phyloP scores from a whole-genome alignment of 176 grass and related monocot species.

The Puccinellia tenuiflora region DNA sequence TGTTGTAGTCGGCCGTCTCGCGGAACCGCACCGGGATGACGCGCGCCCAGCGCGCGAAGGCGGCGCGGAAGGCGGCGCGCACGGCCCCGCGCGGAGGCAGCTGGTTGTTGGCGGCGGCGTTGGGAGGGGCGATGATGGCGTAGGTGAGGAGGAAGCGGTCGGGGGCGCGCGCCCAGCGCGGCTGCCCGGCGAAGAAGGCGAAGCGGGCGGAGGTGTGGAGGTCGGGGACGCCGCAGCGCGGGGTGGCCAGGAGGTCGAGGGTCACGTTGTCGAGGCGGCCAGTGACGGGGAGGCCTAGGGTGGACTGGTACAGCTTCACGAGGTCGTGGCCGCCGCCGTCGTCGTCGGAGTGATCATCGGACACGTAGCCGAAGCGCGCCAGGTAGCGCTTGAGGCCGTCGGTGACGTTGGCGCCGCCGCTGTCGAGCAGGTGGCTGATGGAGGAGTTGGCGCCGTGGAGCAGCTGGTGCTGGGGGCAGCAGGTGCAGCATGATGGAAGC shows the following conservation, averaged over 20 bases:
- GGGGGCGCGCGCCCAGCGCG: neutral
- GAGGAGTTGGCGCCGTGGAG: neutral
- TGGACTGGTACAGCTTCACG: neutral
- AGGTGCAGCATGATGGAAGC: neutral
- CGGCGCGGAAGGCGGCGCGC: neutral
- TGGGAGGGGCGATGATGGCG: neutral
- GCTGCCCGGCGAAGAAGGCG: conserved; percentile 8
- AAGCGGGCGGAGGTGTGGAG: neutral
- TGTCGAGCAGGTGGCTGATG: neutral
- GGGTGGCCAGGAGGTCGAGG: conserved; percentile 3
- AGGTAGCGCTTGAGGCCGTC: conserved; percentile 11
- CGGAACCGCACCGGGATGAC: conserved; percentile 2
- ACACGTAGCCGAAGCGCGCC: conserved; percentile 6
- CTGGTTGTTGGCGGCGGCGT: neutral
- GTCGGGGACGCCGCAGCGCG: conserved; percentile 7
- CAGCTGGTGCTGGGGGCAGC: neutral
- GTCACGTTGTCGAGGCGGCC: neutral
- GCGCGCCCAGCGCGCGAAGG: conserved; percentile 4
- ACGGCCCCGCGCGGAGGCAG: neutral
- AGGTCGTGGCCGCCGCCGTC: neutral
- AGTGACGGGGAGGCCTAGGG: neutral
- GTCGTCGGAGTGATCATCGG: neutral
- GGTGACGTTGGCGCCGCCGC: neutral
- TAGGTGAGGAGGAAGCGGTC: conserved; percentile 11
- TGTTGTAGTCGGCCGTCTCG: neutral